Conservation (phyloP, 78 protist genomes). For the Dictyostelium purpureum region DNA sequence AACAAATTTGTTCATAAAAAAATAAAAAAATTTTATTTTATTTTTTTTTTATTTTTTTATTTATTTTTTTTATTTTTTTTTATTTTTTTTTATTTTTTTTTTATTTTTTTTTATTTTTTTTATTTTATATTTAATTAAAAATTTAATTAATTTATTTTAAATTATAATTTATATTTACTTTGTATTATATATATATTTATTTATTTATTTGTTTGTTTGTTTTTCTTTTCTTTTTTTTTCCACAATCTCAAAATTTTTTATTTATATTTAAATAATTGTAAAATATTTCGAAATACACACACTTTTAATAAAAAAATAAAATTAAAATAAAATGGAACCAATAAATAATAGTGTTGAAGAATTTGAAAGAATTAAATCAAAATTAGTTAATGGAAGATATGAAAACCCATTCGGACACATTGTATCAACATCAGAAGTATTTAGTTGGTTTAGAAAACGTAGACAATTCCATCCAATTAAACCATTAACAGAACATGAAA, state of each 20-base stretch:
- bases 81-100: background rate
- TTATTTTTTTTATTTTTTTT: background rate
- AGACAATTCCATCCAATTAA: background rate
- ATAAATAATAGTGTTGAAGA: too few species aligned
- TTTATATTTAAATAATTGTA: background rate
- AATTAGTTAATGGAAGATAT: constrained; percentile 33
- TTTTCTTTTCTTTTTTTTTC: background rate
- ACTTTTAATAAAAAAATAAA: background rate
- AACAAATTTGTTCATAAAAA: too few species aligned
- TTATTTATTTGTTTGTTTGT: background rate
- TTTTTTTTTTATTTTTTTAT: background rate
- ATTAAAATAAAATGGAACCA: background rate
- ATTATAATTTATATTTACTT: too few species aligned
- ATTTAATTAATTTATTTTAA: too few species aligned
- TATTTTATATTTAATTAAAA: background rate
- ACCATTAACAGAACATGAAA: constrained; percentile 52
- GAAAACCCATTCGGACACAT: constrained; percentile 14
- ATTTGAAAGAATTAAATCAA: constrained; percentile 10
- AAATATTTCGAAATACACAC: background rate
- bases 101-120: background rate
- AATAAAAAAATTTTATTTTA: too few species aligned
- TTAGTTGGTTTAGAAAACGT: background rate
- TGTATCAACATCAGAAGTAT: background rate
- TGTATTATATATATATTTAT: too few species aligned
- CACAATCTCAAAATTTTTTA: background rate